Percentiles rank a stretch among this genome's conserved stretches.
phyloP scores from a whole-genome alignment of 257 asterid genomes.

The Ilex aquifolium region DNA sequence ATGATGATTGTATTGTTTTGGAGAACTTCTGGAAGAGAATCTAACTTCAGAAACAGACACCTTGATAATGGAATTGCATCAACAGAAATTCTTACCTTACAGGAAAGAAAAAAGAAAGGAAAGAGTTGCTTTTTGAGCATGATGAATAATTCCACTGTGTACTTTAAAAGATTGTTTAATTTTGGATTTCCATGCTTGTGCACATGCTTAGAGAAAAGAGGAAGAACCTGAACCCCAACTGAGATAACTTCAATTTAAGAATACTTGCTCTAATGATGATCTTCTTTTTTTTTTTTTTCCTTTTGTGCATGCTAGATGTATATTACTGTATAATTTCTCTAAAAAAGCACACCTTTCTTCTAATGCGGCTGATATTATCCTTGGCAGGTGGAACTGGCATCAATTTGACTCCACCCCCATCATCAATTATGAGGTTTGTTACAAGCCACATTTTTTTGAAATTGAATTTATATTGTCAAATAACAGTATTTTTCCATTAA shows the following conservation, averaged over 20 bases:
- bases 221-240: background rate
- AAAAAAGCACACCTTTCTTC: background rate
- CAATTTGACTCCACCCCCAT: constrained; percentile 89
- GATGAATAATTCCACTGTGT: background rate
- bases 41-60: background rate
- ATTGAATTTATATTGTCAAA: background rate
- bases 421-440: constrained; percentile 63
- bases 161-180: background rate
- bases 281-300: too few species aligned
- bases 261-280: too few species aligned
- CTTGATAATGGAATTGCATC: background rate
- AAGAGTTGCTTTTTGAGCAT: background rate
- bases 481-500: too few species aligned
- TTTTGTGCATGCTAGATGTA: background rate
- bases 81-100: background rate
- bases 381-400: constrained; percentile 92
- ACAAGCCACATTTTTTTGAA: background rate
- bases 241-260: background rate
- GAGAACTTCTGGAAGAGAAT: background rate
- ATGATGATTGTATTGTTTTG: background rate
- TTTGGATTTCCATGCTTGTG: background rate
- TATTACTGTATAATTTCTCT: background rate
- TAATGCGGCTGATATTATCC: constrained; percentile 13
- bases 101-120: background rate
- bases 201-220: background rate